Evolutionary conservation across 2,329 filamentous ascomycete species (phyloP).

Genomic region (Ceratocystiopsis minuta): DNA sequence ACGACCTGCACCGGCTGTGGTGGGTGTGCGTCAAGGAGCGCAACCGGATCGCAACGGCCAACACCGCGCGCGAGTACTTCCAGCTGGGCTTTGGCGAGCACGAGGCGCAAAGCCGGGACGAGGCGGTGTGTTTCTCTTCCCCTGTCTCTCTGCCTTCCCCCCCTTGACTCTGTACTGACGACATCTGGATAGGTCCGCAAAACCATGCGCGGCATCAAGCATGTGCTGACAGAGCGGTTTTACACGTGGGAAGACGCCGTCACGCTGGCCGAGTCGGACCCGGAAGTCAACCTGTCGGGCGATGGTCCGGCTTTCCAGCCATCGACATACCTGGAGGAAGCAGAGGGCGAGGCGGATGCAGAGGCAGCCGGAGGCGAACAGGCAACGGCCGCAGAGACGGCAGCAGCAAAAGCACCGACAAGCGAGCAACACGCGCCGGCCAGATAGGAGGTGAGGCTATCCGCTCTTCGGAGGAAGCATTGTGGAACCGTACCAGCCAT

Average conservation of each 20-base stretch:
- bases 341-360: too few relatives aligned
- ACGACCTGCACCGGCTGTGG: constrained; percentile 82
- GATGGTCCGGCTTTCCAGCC: constrained; percentile 32
- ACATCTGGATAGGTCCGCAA: constrained; percentile 42
- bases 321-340: constrained; percentile 18
- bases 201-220: constrained; percentile 72
- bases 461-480: too few relatives aligned
- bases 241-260: constrained; percentile 73
- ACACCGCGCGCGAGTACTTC: constrained; percentile 46
- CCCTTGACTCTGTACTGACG: background rate
- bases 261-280: constrained; percentile 44
- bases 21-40: constrained; percentile 86
- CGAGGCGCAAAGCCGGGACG: constrained; percentile 46
- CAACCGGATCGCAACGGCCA: constrained; percentile 71
- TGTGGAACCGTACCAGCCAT: too few relatives aligned
- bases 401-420: too few relatives aligned
- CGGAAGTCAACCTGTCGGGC: constrained; percentile 43
- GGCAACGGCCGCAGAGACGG: too few relatives aligned
- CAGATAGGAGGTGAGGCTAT: too few relatives aligned
- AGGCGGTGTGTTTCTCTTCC: constrained; percentile 36
- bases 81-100: constrained; percentile 55
- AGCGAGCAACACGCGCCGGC: too few relatives aligned
- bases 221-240: constrained; percentile 70
- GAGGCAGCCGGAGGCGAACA: too few relatives aligned
- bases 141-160: background rate